Percentiles rank a stretch among this genome's conserved stretches.
Conservation (phyloP, 2,329 filamentous ascomycete genomes). For the Rhynchosporium agropyri region DNA sequence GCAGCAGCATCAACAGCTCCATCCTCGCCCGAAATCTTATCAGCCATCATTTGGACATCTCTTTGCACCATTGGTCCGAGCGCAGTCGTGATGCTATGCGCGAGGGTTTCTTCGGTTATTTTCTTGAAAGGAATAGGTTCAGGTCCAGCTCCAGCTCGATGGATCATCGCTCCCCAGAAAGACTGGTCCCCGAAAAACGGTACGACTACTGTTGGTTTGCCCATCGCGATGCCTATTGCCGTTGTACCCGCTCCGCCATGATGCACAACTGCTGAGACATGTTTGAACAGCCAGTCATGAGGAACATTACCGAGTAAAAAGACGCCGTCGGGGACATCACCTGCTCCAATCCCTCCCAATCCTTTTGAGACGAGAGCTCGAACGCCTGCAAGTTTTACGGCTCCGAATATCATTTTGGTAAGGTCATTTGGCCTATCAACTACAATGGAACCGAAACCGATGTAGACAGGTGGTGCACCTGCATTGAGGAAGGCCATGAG, state of each 20-base stretch:
- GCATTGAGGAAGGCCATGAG: slow-evolving; percentile 66
- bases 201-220: slow-evolving; percentile 79
- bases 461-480: slow-evolving; percentile 75
- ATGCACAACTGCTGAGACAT: slow-evolving; percentile 80
- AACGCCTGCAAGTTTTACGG: slow-evolving; percentile 65
- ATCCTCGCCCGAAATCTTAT: slow-evolving; percentile 60
- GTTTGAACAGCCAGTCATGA: slow-evolving; percentile 87
- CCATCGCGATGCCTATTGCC: slow-evolving; percentile 81
- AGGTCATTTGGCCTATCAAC: slow-evolving; percentile 74
- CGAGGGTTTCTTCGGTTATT: slow-evolving; percentile 63
- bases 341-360: slow-evolving; percentile 84
- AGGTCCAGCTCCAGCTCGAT: slow-evolving; percentile 71
- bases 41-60: slow-evolving; percentile 61
- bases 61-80: slow-evolving; percentile 60
- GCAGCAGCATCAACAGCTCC: slow-evolving; percentile 66
- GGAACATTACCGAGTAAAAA: slow-evolving; percentile 85
- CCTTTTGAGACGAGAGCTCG: slow-evolving; percentile 83
- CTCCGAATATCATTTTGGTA: slow-evolving; percentile 74
- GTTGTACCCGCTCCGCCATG: slow-evolving; percentile 89
- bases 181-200: slow-evolving; percentile 88
- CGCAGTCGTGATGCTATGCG: slow-evolving; percentile 68
- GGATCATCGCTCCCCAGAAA: slow-evolving; percentile 80
- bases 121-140: slow-evolving; percentile 68
- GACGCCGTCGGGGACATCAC: slow-evolving; percentile 71
- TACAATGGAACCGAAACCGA: slow-evolving; percentile 83